phyloP scores from a whole-genome alignment of 164 flowering plant species.

The Aristolochia californica region DNA sequence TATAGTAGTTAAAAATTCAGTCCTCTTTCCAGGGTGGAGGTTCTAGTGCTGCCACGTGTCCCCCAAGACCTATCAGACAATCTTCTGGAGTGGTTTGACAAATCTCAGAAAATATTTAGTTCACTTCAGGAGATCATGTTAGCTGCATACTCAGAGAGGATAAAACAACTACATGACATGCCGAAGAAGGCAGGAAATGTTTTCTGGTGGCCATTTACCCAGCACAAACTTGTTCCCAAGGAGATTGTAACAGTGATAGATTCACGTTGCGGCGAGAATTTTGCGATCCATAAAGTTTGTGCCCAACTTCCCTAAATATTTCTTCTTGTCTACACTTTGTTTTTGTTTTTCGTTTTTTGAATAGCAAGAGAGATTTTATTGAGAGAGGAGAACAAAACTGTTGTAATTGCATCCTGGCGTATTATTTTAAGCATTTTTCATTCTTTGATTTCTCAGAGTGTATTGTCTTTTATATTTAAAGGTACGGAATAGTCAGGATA shows the following conservation, averaged over 20 bases:
- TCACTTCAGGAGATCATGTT: conserved; percentile 55
- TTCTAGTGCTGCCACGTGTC: conserved; percentile 67
- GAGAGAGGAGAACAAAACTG: too few relatives aligned
- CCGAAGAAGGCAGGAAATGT: conserved; percentile 56
- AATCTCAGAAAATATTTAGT: conserved; percentile 43
- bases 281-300: conserved; percentile 76
- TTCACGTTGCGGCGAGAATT: conserved; percentile 93
- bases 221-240: conserved; percentile 71
- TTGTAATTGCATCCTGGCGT: too few relatives aligned
- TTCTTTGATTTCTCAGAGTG: background rate
- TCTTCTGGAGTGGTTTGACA: conserved; percentile 75
- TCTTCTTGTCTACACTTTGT: too few relatives aligned
- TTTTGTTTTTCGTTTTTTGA: too few relatives aligned
- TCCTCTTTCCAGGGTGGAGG: conserved; percentile 51
- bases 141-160: conserved; percentile 40
- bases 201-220: conserved; percentile 99
- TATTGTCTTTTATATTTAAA: background rate
- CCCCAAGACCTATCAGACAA: conserved; percentile 65
- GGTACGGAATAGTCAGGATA: conserved; percentile 15
- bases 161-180: conserved; percentile 52
- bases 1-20: background rate
- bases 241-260: conserved; percentile 83
- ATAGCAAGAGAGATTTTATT: too few relatives aligned
- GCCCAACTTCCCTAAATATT: too few relatives aligned
- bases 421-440: too few relatives aligned